Evolutionary conservation across 75 land plant species (phyloP).

Genomic region (Larix kaempferi): DNA sequence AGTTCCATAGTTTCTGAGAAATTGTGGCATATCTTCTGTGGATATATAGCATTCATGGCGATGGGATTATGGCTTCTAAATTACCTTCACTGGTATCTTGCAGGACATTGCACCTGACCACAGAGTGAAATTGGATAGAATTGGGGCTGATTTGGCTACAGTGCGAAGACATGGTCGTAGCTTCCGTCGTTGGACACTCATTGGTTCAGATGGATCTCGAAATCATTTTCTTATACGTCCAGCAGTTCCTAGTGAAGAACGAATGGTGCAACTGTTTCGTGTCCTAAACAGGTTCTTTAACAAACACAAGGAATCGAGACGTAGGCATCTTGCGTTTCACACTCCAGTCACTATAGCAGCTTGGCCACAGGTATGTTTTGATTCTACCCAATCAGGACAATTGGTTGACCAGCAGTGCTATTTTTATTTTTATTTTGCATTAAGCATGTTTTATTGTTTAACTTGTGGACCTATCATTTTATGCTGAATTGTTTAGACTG

Average conservation of each 20-base stretch:
- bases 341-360: constrained; percentile 96
- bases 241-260: constrained; percentile 97
- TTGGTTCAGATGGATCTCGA: constrained; percentile 98
- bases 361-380: constrained; percentile 90
- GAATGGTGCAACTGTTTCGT: constrained; percentile 96
- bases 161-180: constrained; percentile 98
- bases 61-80: too few relatives aligned
- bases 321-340: constrained; percentile 84
- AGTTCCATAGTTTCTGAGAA: too few relatives aligned
- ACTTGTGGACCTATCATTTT: background rate
- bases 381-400: too few relatives aligned
- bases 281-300: constrained; percentile 93
- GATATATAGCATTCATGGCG: too few relatives aligned
- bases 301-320: constrained; percentile 97
- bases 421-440: too few relatives aligned
- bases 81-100: background rate
- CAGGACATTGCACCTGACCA: constrained; percentile 99
- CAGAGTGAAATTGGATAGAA: constrained; percentile 92
- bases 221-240: constrained; percentile 97
- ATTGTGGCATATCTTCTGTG: too few relatives aligned
- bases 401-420: too few relatives aligned
- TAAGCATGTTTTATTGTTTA: too few relatives aligned
- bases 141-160: constrained; percentile 95
- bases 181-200: constrained; percentile 88
- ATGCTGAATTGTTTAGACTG: background rate